phyloP scores from a whole-genome alignment of 2,329 filamentous ascomycete genomes.

The Phialophora expanda region DNA sequence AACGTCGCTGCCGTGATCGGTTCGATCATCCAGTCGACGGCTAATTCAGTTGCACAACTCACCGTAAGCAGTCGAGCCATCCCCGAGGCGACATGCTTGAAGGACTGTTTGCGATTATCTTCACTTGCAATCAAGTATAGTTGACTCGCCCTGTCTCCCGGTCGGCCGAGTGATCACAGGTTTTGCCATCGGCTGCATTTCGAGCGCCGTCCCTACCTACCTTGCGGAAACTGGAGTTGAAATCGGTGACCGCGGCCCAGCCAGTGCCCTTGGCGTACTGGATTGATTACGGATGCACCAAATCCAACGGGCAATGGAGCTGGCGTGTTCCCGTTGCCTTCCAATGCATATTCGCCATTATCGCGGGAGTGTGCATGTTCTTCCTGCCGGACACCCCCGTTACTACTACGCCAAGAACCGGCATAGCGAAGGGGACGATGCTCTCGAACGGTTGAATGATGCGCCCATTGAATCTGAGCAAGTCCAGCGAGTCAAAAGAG shows the following conservation, averaged over 20 bases:
- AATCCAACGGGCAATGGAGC: constrained; percentile 40
- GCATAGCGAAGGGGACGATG: constrained; percentile 38
- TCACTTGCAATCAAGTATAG: background rate
- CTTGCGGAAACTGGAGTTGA: constrained; percentile 43
- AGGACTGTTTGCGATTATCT: background rate
- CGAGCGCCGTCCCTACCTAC: constrained; percentile 42
- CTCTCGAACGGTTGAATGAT: constrained; percentile 39
- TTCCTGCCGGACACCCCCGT: constrained; percentile 41
- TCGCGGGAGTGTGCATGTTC: constrained; percentile 33
- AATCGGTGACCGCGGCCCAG: constrained; percentile 40
- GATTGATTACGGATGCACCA: constrained; percentile 45
- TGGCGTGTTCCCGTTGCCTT: constrained; percentile 44
- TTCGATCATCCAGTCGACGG: constrained; percentile 41
- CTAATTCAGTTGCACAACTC: constrained; percentile 42
- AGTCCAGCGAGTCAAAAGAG: constrained; percentile 35
- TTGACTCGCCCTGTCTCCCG: background rate
- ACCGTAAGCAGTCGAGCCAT: constrained; percentile 19
- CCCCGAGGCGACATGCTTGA: background rate
- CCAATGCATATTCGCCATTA: constrained; percentile 41
- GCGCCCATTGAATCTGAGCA: constrained; percentile 30
- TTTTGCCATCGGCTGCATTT: constrained; percentile 44
- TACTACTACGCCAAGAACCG: constrained; percentile 42
- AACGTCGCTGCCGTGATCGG: constrained; percentile 42
- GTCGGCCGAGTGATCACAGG: constrained; percentile 35
- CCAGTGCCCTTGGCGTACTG: constrained; percentile 44